These are phyloP conservation scores for Parasitella parasitica DNA, from an alignment of 371 early-diverging fungal genomes.

Conservation along the genomic window DNA sequence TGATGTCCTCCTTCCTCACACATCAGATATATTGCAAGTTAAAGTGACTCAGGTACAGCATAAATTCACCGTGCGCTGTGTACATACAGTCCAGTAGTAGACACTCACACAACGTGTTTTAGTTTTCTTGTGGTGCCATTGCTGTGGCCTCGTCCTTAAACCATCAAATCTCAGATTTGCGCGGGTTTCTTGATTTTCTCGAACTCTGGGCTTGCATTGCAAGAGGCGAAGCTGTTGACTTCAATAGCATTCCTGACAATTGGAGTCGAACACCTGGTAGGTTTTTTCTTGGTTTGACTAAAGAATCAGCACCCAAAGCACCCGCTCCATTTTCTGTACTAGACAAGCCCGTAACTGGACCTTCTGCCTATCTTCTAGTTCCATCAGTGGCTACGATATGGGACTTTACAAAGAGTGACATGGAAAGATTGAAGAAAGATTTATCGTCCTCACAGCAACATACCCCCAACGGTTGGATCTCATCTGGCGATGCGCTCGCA, in stretches of 20 bases:
- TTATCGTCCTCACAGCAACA: slow-evolving; percentile 23
- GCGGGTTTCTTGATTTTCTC: slow-evolving; percentile 42
- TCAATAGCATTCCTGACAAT: slow-evolving; percentile 30
- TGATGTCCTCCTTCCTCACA: slow-evolving; percentile 18
- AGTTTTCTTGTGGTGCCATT: slow-evolving; percentile 48
- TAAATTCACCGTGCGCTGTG: not conserved
- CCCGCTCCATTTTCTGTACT: slow-evolving; percentile 29
- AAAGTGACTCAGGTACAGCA: slow-evolving; percentile 40
- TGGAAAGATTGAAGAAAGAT: slow-evolving; percentile 31
- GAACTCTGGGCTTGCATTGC: slow-evolving; percentile 39
- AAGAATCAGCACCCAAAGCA: not conserved
- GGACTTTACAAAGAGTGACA: slow-evolving; percentile 26
- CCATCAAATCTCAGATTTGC: slow-evolving; percentile 39
- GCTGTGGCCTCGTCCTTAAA: slow-evolving; percentile 39
- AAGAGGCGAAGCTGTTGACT: slow-evolving; percentile 33
- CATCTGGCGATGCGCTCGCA: slow-evolving; percentile 46
- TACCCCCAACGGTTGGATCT: slow-evolving; percentile 30
- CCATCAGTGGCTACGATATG: slow-evolving; percentile 32
- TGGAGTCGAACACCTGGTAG: slow-evolving; percentile 39
- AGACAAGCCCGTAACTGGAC: slow-evolving; percentile 19
- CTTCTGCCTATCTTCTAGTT: slow-evolving; percentile 27
- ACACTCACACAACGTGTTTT: too few species aligned
- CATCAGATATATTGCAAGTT: slow-evolving; percentile 28
- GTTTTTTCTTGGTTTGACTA: slow-evolving; percentile 24
- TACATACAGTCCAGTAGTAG: not conserved